A percentile compares a stretch with the other conserved stretches of the same genome.
phyloP scores from a whole-genome alignment of 208 protist species.

The Plasmodiophora brassicae region DNA sequence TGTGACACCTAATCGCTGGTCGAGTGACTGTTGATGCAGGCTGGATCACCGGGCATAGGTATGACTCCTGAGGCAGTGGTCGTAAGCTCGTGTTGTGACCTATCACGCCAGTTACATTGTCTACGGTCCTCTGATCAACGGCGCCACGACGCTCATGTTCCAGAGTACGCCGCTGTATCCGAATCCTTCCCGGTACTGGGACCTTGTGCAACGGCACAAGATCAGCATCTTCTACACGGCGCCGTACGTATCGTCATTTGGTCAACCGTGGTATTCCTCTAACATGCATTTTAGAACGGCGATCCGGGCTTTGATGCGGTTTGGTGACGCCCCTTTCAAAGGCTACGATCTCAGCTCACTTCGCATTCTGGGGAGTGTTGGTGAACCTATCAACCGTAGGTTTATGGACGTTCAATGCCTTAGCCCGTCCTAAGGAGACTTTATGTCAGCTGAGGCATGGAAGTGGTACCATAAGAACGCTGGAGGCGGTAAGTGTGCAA shows the following conservation, averaged over 20 bases:
- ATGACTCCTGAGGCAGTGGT: too few relatives aligned
- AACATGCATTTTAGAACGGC: conserved; percentile 22
- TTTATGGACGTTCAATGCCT: neutral
- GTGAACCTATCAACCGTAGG: conserved; percentile 85
- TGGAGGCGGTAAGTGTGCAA: conserved; percentile 74
- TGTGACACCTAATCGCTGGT: neutral
- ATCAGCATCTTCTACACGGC: conserved; percentile 67
- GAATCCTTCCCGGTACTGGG: conserved; percentile 49
- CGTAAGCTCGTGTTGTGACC: too few relatives aligned
- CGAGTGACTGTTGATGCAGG: conserved; percentile 68
- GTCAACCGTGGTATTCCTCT: neutral
- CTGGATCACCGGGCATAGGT: conserved; percentile 79
- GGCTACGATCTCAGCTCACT: conserved; percentile 42
- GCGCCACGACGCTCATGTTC: conserved; percentile 81
- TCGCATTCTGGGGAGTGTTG: conserved; percentile 86
- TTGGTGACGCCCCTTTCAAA: conserved; percentile 27
- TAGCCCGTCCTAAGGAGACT: neutral
- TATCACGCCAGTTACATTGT: conserved; percentile 86
- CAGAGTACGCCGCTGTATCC: conserved; percentile 77
- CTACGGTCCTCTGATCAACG: conserved; percentile 92
- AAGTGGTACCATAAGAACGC: conserved; percentile 83
- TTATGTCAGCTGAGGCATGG: conserved; percentile 64
- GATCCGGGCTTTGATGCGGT: conserved; percentile 40
- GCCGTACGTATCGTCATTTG: neutral
- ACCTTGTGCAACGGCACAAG: conserved; percentile 70